These are phyloP conservation scores for Gautieria morchelliformis DNA, from an alignment of 768 basidiomycete genomes.

Conservation along the genomic window DNA sequence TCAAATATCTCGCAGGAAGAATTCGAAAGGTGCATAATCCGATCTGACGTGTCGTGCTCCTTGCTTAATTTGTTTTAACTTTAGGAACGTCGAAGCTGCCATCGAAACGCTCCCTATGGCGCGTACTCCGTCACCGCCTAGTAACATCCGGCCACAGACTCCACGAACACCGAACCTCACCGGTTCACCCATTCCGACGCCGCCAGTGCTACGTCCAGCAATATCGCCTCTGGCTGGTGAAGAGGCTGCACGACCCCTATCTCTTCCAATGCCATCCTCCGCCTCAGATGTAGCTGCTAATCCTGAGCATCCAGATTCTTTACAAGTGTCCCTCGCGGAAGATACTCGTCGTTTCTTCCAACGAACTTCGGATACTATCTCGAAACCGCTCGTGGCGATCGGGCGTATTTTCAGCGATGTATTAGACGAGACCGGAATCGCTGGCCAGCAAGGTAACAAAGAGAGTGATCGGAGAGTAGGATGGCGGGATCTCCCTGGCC, in stretches of 20 bases:
- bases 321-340: constrained; percentile 34
- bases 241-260: constrained; percentile 77
- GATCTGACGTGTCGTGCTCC: not conserved
- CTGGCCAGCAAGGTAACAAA: not conserved
- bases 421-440: constrained; percentile 37
- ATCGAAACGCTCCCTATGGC: constrained; percentile 37
- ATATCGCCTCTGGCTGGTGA: constrained; percentile 59
- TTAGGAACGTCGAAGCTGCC: constrained; percentile 50
- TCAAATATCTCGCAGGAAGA: constrained; percentile 92
- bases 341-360: constrained; percentile 80
- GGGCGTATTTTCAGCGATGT: constrained; percentile 83
- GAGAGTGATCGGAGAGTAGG: not conserved
- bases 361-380: constrained; percentile 84
- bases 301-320: not conserved
- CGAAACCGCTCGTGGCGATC: constrained; percentile 84
- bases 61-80: not conserved
- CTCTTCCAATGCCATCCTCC: constrained; percentile 43
- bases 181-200: not conserved
- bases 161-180: constrained; percentile 10
- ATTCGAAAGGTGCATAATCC: constrained; percentile 59
- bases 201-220: constrained; percentile 12
- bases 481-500: constrained; percentile 48
- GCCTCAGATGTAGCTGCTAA: constrained; percentile 21
- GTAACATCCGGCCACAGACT: constrained; percentile 18
- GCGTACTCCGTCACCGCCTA: constrained; percentile 23